Conservation (phyloP, 148 eudicot species). For the Vaccinium macrocarpon region DNA sequence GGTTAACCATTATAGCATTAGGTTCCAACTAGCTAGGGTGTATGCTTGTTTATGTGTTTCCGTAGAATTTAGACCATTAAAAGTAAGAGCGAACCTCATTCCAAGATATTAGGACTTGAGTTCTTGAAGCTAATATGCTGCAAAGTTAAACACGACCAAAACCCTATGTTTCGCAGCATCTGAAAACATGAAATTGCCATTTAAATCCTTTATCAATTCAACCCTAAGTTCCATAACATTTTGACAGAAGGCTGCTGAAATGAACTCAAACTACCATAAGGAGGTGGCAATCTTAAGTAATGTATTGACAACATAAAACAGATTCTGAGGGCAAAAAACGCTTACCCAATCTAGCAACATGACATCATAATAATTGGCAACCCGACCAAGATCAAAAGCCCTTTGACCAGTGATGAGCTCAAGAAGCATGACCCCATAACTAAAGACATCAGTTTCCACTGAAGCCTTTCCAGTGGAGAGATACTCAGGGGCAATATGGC, state of each 20-base stretch:
- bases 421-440: conserved; percentile 67
- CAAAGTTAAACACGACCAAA: too few relatives aligned
- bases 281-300: not conserved
- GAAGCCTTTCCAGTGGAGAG: conserved; percentile 55
- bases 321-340: conserved; percentile 3
- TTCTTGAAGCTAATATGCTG: too few relatives aligned
- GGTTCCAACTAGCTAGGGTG: not conserved
- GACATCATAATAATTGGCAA: conserved; percentile 57
- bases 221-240: too few relatives aligned
- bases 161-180: not conserved
- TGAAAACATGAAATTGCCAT: not conserved
- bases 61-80: not conserved
- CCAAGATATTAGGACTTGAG: not conserved
- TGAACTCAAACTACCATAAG: not conserved
- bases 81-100: too few relatives aligned
- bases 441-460: conserved; percentile 61
- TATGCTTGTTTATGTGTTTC: not conserved
- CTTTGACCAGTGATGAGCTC: conserved; percentile 64
- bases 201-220: not conserved
- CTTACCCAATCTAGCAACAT: conserved; percentile 66
- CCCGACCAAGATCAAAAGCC: conserved; percentile 66
- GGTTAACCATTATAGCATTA: not conserved
- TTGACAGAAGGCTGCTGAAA: too few relatives aligned
- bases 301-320: not conserved
- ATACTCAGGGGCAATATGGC: conserved; percentile 70